phyloP scores from a whole-genome alignment of 2,329 filamentous ascomycete genomes.

The Trichoderma pleuroti region DNA sequence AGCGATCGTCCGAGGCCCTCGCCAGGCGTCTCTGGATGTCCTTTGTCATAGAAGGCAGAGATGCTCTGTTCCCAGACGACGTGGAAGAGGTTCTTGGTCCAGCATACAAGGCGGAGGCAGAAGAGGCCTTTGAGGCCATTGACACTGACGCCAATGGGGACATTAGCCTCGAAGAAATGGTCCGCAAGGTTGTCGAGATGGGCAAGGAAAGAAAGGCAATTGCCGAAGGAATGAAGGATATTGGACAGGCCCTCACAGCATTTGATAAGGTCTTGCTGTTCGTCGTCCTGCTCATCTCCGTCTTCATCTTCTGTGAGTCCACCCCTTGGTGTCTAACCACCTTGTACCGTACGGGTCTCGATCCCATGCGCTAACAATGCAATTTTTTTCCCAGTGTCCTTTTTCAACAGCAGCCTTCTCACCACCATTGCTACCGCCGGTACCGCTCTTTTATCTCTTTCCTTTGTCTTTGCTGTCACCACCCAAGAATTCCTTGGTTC shows the following conservation, averaged over 20 bases:
- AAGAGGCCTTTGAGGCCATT: conserved; percentile 76
- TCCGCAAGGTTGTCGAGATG: conserved; percentile 79
- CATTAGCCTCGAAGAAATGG: conserved; percentile 93
- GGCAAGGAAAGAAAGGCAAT: conserved; percentile 86
- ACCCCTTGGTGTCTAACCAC: no score
- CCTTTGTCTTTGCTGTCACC: conserved; percentile 90
- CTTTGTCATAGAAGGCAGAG: conserved; percentile 85
- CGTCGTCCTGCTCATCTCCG: conserved; percentile 72
- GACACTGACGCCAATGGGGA: conserved; percentile 91
- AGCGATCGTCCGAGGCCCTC: conserved; percentile 79
- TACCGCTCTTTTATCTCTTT: conserved; percentile 89
- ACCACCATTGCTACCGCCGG: conserved; percentile 85
- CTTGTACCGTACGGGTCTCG: no score
- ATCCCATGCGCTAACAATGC: no score
- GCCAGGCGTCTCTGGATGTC: conserved; percentile 98
- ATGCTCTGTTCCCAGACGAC: conserved; percentile 75
- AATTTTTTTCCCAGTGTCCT: no score
- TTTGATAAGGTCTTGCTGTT: conserved; percentile 82
- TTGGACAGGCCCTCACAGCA: conserved; percentile 88
- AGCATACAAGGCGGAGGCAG: conserved; percentile 70
- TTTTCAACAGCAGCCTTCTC: conserved; percentile 82
- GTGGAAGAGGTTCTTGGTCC: conserved; percentile 82
- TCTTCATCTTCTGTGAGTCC: conserved; percentile 87
- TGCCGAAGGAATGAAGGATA: conserved; percentile 91
- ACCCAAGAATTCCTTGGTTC: conserved; percentile 95